These are phyloP conservation scores for Triangularia setosa DNA, from an alignment of 2,329 filamentous ascomycete species.

Conservation along the genomic window DNA sequence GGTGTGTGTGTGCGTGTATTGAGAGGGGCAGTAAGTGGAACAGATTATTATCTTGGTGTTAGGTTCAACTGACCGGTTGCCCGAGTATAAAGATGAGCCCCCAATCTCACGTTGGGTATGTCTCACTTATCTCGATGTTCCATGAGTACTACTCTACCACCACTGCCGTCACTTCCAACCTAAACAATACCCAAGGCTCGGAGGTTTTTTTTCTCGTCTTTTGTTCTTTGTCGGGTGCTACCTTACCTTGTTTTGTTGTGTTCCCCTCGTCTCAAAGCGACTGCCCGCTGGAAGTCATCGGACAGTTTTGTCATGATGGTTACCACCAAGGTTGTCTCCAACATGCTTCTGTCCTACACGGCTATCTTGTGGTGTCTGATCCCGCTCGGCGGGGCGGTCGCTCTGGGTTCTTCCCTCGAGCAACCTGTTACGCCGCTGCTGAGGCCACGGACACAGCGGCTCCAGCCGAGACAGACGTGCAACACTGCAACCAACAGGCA, in stretches of 20 bases:
- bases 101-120: not conserved
- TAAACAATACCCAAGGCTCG: not conserved
- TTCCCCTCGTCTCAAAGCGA: not conserved
- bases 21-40: not conserved
- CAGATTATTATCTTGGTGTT: not conserved
- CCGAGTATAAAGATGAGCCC: not conserved
- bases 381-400: not conserved
- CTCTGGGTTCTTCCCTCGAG: not conserved
- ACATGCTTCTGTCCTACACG: not conserved
- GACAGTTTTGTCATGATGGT: not conserved
- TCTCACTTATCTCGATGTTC: not conserved
- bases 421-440: not conserved
- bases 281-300: not conserved
- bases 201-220: not conserved
- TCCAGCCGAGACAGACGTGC: constrained; percentile 21
- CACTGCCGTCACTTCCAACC: not conserved
- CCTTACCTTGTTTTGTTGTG: not conserved
- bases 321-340: not conserved
- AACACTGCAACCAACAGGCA: constrained; percentile 25
- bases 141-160: not conserved
- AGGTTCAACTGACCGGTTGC: not conserved
- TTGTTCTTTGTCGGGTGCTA: not conserved
- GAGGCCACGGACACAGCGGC: not conserved
- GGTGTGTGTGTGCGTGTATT: not conserved
- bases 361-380: not conserved